phyloP scores from a whole-genome alignment of 495 filamentous ascomycete species.

The Cetradonia linearis region DNA sequence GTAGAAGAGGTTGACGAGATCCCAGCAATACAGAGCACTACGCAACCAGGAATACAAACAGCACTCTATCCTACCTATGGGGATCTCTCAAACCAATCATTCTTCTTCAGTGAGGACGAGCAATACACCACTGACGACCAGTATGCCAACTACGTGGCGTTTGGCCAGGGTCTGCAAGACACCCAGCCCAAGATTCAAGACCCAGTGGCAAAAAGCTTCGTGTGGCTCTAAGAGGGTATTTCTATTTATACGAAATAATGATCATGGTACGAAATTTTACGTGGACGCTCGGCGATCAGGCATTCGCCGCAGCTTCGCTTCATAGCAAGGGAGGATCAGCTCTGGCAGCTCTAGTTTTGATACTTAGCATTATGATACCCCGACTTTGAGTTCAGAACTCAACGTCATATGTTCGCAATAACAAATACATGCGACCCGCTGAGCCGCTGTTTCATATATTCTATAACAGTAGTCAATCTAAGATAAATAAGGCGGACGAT shows the following conservation, averaged over 20 bases:
- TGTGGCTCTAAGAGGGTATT: conserved; percentile 17
- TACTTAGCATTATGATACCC: conserved; percentile 16
- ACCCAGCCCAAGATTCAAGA: conserved; percentile 19
- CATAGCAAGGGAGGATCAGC: not conserved
- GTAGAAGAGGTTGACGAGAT: conserved; percentile 25
- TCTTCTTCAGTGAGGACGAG: conserved; percentile 39
- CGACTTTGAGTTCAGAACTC: not conserved
- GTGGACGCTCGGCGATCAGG: conserved; percentile 1
- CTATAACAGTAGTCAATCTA: not conserved
- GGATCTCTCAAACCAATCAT: conserved; percentile 38
- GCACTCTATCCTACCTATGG: conserved; percentile 27
- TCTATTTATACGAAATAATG: not conserved
- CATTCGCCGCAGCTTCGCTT: conserved; percentile 3
- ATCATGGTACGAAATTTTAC: not conserved
- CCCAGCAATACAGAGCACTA: conserved; percentile 2
- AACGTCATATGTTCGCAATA: conserved; percentile 1
- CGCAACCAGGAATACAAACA: conserved; percentile 26
- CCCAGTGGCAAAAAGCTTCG: conserved; percentile 13
- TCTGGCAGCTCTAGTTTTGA: not conserved
- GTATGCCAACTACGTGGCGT: conserved; percentile 25
- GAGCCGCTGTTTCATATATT: not conserved
- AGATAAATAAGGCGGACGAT: not conserved
- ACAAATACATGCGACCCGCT: conserved; percentile 2
- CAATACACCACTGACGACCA: conserved; percentile 25
- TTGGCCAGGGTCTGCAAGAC: conserved; percentile 22